Evolutionary conservation across 2,329 filamentous ascomycete species (phyloP).

Genomic region (Cladosporium sp.): DNA sequence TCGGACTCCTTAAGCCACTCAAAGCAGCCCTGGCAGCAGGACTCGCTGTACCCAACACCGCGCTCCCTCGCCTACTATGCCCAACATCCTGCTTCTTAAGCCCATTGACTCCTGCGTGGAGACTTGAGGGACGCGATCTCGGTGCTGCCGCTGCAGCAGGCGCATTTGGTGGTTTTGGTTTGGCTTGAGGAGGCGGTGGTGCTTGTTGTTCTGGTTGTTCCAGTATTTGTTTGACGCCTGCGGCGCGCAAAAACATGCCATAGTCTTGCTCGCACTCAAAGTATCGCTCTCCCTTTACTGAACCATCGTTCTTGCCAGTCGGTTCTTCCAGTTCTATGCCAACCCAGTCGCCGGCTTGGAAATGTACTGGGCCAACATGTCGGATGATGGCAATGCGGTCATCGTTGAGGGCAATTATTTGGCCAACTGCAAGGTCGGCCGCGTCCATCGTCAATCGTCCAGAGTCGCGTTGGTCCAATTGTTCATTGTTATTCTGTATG

Average conservation of each 20-base stretch:
- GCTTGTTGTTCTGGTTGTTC: slow-evolving; percentile 31
- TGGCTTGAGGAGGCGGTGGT: slow-evolving; percentile 3
- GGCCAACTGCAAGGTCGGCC: slow-evolving; percentile 55
- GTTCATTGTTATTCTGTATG: slow-evolving; percentile 5
- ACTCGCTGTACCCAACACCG: slow-evolving; percentile 61
- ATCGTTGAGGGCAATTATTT: slow-evolving; percentile 77
- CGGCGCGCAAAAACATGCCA: slow-evolving; percentile 85
- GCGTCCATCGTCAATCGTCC: slow-evolving; percentile 33
- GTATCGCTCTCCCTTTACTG: slow-evolving; percentile 83
- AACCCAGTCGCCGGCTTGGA: slow-evolving; percentile 82
- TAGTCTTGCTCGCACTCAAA: slow-evolving; percentile 72
- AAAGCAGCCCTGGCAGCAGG: slow-evolving; percentile 60
- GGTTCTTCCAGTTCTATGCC: slow-evolving; percentile 83
- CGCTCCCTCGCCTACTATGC: slow-evolving; percentile 33
- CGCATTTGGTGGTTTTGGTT: slow-evolving; percentile 19
- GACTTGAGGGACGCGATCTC: slow-evolving; percentile 46
- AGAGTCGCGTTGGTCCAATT: background rate
- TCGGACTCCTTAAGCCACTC: slow-evolving; percentile 68
- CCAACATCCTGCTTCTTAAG: slow-evolving; percentile 34
- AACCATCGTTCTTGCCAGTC: slow-evolving; percentile 90
- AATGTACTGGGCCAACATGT: slow-evolving; percentile 77
- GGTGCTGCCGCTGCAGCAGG: slow-evolving; percentile 33
- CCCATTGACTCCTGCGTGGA: slow-evolving; percentile 36
- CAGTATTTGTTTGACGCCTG: slow-evolving; percentile 61
- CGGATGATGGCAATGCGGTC: slow-evolving; percentile 75